Conservation (phyloP, 2,329 filamentous ascomycete species). For the Didymella segeticola region DNA sequence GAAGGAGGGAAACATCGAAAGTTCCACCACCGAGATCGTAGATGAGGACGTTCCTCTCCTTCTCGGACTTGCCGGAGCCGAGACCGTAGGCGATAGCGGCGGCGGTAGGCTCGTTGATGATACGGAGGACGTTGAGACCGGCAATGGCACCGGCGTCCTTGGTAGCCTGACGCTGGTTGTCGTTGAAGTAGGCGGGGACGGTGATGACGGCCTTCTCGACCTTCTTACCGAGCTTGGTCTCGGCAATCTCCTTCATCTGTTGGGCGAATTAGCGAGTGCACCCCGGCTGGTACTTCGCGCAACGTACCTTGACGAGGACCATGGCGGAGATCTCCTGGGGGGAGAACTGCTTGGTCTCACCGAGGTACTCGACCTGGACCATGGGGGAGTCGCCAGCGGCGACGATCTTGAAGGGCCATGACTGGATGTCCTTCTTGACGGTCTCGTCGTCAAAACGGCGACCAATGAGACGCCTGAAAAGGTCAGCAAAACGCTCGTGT, state of each 20-base stretch:
- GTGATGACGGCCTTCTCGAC: constrained; percentile 99
- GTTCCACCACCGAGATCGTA: constrained; percentile 99
- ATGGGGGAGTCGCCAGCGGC: constrained; percentile 87
- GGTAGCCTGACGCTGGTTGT: constrained; percentile 99
- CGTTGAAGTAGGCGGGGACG: constrained; percentile 99
- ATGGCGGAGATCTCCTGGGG: constrained; percentile 99
- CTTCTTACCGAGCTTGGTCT: constrained; percentile 98
- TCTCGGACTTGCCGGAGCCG: constrained; percentile 89
- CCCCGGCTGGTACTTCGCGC: neutral
- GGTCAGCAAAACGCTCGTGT: constrained; percentile 37
- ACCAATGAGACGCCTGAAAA: constrained; percentile 88
- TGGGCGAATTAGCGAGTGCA: constrained; percentile 28
- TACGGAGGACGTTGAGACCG: constrained; percentile 97
- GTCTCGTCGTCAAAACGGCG: constrained; percentile 93
- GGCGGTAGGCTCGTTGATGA: constrained; percentile 99
- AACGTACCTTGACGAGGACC: constrained; percentile 89
- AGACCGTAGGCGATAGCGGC: constrained; percentile 99
- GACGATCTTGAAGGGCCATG: constrained; percentile 98
- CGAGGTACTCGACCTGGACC: constrained; percentile 95
- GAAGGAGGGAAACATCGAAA: constrained; percentile 98
- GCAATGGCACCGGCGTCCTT: constrained; percentile 99
- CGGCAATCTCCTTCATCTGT: constrained; percentile 99
- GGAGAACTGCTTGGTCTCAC: constrained; percentile 93
- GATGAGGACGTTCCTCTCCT: constrained; percentile 99
- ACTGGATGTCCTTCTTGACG: constrained; percentile 98